A percentile compares a stretch with the other conserved stretches of the same genome.
Conservation (phyloP, 768 basidiomycete genomes). For the Cystofilobasidium macerans region DNA sequence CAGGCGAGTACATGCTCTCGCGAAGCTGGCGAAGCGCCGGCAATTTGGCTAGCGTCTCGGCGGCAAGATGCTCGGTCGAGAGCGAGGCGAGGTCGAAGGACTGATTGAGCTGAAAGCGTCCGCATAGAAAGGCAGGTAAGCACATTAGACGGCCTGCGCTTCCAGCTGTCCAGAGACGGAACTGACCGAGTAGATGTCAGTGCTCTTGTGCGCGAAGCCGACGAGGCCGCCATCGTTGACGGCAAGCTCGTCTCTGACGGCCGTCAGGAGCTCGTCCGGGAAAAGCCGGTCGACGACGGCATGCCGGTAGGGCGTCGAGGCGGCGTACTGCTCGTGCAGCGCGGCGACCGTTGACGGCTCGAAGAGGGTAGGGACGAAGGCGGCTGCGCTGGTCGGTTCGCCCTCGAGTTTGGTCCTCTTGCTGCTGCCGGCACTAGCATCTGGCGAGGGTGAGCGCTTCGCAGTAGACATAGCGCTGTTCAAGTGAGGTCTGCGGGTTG, state of each 20-base stretch:
- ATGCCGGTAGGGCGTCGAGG: slow-evolving; percentile 67
- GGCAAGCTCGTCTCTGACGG: slow-evolving; percentile 69
- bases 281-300: slow-evolving; percentile 69
- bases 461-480: too few species aligned
- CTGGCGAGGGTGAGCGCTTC: neutral
- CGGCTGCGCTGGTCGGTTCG: neutral
- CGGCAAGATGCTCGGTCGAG: slow-evolving; percentile 57
- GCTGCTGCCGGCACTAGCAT: neutral
- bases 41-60: slow-evolving; percentile 63
- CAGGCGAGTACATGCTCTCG: slow-evolving; percentile 76
- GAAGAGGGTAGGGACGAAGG: slow-evolving; percentile 1
- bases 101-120: slow-evolving; percentile 73
- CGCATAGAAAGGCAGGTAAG: neutral
- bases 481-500: too few species aligned
- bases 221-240: slow-evolving; percentile 40
- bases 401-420: neutral
- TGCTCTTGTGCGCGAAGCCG: slow-evolving; percentile 65
- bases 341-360: neutral
- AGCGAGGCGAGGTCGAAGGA: slow-evolving; percentile 93
- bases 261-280: slow-evolving; percentile 64
- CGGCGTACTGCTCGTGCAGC: slow-evolving; percentile 43
- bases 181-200: slow-evolving; percentile 87
- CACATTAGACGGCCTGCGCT: neutral
- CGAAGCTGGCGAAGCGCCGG: slow-evolving; percentile 70
- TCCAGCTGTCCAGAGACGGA: neutral